These are phyloP conservation scores for Rhizopus stolonifer DNA, from an alignment of 371 early-diverging fungal species.

Conservation along the genomic window DNA sequence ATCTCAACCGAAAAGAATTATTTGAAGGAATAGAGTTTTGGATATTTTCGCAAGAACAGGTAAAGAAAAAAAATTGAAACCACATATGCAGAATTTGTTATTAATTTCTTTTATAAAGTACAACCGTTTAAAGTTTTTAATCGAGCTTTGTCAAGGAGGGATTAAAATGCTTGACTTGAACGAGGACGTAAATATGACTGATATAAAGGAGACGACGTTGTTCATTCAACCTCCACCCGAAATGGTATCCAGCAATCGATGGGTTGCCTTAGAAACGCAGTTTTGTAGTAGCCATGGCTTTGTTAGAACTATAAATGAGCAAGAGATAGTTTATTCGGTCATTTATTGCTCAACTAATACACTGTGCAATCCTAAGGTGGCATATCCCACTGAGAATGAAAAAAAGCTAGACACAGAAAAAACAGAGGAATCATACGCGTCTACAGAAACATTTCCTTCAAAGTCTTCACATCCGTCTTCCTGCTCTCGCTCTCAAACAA, in stretches of 20 bases:
- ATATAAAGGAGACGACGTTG: neutral
- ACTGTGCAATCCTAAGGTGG: constrained; percentile 2
- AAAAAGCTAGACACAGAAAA: neutral
- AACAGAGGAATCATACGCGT: neutral
- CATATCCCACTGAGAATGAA: neutral
- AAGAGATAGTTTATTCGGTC: constrained; percentile 1
- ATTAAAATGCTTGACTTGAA: neutral
- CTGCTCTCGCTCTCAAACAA: too few relatives aligned
- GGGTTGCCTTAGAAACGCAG: neutral
- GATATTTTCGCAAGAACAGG: constrained; percentile 8
- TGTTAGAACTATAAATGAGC: neutral
- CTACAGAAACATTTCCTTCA: too few relatives aligned
- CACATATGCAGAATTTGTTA: too few relatives aligned
- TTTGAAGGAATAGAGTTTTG: constrained; percentile 10
- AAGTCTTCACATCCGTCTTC: too few relatives aligned
- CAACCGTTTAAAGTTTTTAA: neutral
- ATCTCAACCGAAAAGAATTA: neutral
- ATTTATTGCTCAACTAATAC: constrained; percentile 6
- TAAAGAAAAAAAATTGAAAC: too few relatives aligned
- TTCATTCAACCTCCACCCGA: neutral
- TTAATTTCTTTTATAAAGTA: too few relatives aligned
- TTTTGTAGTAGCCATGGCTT: neutral
- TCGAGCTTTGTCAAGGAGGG: neutral
- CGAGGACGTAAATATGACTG: neutral
- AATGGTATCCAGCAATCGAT: neutral